phyloP scores from a whole-genome alignment of 2,329 filamentous ascomycete species.

The Chrysosphaeria jannelii region DNA sequence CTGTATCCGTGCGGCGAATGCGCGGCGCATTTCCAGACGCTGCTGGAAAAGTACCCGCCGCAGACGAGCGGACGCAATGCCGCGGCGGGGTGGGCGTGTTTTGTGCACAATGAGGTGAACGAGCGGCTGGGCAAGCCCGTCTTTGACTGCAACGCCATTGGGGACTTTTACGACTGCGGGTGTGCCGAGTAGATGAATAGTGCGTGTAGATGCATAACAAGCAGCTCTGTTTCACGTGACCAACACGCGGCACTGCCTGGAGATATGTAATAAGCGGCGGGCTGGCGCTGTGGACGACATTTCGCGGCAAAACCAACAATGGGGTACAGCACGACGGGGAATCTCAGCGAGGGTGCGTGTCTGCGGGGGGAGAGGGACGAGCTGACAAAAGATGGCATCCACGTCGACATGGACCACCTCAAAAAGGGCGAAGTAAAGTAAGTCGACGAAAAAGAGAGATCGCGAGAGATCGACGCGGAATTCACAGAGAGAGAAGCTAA shows the following conservation, averaged over 20 bases:
- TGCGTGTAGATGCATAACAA: too few relatives aligned
- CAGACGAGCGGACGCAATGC: conserved; percentile 31
- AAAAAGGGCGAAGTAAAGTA: conserved; percentile 99
- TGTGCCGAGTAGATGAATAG: conserved; percentile 43
- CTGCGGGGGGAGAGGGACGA: background rate
- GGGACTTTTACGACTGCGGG: conserved; percentile 42
- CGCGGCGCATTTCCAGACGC: conserved; percentile 31
- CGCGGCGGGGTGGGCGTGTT: conserved; percentile 36
- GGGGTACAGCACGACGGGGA: conserved; percentile 32
- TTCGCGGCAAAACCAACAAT: conserved; percentile 11
- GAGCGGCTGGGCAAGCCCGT: conserved; percentile 25
- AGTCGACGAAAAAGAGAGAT: too few relatives aligned
- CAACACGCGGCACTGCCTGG: too few relatives aligned
- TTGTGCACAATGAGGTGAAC: conserved; percentile 38
- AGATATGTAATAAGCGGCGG: too few relatives aligned
- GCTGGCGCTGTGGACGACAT: background rate
- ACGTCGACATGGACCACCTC: conserved; percentile 93
- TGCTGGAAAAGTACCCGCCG: conserved; percentile 30
- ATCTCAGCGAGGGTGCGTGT: conserved; percentile 25
- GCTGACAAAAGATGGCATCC: conserved; percentile 57
- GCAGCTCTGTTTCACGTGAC: too few relatives aligned
- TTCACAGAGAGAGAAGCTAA: conserved; percentile 20
- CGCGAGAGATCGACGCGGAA: conserved; percentile 1
- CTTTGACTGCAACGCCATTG: conserved; percentile 37
- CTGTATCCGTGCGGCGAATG: conserved; percentile 43